Percentiles rank a stretch among this genome's conserved stretches.
Conservation (phyloP, 441 rosid species). For the Arabidopsis lyrata region DNA sequence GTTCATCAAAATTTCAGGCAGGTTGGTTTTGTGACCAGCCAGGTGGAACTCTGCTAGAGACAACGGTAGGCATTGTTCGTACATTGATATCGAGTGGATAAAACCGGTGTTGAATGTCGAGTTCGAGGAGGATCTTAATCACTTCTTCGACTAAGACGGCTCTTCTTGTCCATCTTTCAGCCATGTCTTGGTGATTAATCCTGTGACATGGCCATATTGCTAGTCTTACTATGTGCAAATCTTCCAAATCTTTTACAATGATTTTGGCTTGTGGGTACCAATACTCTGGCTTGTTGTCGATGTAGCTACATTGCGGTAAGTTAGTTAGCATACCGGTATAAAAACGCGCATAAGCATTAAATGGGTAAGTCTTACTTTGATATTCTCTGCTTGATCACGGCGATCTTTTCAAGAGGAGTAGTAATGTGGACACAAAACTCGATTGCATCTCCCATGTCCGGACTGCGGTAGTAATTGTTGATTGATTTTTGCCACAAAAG, state of each 20-base stretch:
- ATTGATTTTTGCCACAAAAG: conserved; percentile 66
- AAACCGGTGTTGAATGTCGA: conserved; percentile 72
- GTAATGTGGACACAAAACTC: conserved; percentile 70
- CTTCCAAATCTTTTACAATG: conserved; percentile 58
- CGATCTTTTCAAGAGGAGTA: conserved; percentile 68
- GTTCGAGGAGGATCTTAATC: conserved; percentile 64
- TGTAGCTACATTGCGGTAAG: conserved; percentile 47
- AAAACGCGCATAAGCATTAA: not conserved
- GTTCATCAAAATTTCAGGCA: conserved; percentile 25
- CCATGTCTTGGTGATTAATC: conserved; percentile 77
- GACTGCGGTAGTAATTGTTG: conserved; percentile 72
- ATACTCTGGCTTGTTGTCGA: conserved; percentile 69
- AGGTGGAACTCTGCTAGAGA: conserved; percentile 49
- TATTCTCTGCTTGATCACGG: conserved; percentile 60
- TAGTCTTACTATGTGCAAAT: conserved; percentile 51
- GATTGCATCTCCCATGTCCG: conserved; percentile 73
- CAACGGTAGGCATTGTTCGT: conserved; percentile 51
- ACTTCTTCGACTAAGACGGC: conserved; percentile 70
- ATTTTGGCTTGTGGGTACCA: conserved; percentile 68
- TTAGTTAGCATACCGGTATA: not conserved
- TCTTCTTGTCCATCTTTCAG: conserved; percentile 66
- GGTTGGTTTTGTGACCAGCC: conserved; percentile 47
- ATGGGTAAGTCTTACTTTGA: conserved; percentile 47
- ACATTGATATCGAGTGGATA: conserved; percentile 75
- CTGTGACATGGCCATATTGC: conserved; percentile 70